Evolutionary conservation across 768 basidiomycete genomes (phyloP), one percentile per base, ranked within the genome.

Genomic region (Rossbeevera mucosa): DNA sequence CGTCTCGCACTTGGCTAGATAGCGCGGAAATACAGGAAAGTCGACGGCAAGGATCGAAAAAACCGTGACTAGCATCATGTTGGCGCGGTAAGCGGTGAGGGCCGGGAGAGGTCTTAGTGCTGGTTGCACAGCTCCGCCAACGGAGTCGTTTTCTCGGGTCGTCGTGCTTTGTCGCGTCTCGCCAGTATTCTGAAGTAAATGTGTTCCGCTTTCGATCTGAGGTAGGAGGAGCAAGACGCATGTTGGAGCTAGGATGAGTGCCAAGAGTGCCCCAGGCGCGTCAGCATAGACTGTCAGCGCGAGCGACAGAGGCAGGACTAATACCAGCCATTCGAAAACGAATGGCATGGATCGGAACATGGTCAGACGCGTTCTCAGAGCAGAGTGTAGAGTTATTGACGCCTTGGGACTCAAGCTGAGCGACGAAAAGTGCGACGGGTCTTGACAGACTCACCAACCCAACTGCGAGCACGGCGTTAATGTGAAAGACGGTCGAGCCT

Each of bases 21-120:
- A 70, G 16, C 96, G 80, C 0, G 96, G 96, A 62, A 97, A 99
- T 22, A 94, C 80, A 0, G 82, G 83, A 61, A 99, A 99, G 67
- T 99, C 95, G 47, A 98, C 95, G 0, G 95, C 95, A 12, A 98
- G 82, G 54, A 99, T 98, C 20, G 85, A 86, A 40, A 95, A 77
- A 30, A 88, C 69, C 0, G 96, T 97, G 78, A 98, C 82, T 18
- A 96, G 73, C 79, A 98, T 86, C 94, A 97, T 94, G 64, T 96
- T 90, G 3, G 94, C 85, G 42, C 96, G 76, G 66, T 95, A 98
- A 0, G 86, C 81, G 11, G 92, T 91, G 51, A 99, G 66, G 36
- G 91, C 86, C 1, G 91, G 82, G 43, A 92, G 70, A 2, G 76
- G 78, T n/a, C 73, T 56, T 16, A 67, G 46, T n/a, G 59, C 22